Percentiles rank a stretch among this genome's conserved stretches.
phyloP scores from a whole-genome alignment of 169 alveolate genomes.

The Babesia bovis region DNA sequence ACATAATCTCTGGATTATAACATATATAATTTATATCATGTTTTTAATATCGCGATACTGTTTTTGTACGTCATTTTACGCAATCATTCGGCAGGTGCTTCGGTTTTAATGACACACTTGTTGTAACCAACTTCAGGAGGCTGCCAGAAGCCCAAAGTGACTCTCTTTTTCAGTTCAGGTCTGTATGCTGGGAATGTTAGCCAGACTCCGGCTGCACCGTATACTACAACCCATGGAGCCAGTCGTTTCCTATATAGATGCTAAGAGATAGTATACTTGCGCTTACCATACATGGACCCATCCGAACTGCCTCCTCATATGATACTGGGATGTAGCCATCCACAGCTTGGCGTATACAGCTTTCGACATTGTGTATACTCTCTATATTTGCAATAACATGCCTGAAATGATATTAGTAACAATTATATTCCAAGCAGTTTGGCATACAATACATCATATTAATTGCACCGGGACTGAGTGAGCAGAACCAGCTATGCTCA shows the following conservation, averaged over 20 bases:
- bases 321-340: slow-evolving; percentile 78
- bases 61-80: neutral
- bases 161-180: slow-evolving; percentile 54
- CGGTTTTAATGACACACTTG: slow-evolving; percentile 26
- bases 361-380: slow-evolving; percentile 70
- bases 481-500: too few species aligned
- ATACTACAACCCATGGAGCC: slow-evolving; percentile 69
- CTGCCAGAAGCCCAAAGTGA: slow-evolving; percentile 74
- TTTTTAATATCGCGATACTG: slow-evolving; percentile 9
- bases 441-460: too few species aligned
- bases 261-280: neutral
- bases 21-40: too few species aligned
- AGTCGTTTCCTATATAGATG: slow-evolving; percentile 61
- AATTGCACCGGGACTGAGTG: too few species aligned
- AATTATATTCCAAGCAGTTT: too few species aligned
- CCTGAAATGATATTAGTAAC: too few species aligned
- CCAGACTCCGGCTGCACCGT: slow-evolving; percentile 66
- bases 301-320: slow-evolving; percentile 74
- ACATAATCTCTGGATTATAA: too few species aligned
- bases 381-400: too few species aligned
- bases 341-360: slow-evolving; percentile 78
- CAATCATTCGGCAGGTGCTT: neutral
- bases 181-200: slow-evolving; percentile 68
- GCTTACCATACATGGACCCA: slow-evolving; percentile 77
- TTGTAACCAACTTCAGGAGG: slow-evolving; percentile 77